phyloP scores from a whole-genome alignment of 2,329 filamentous ascomycete species.

The Pseudogymnoascus sp. region DNA sequence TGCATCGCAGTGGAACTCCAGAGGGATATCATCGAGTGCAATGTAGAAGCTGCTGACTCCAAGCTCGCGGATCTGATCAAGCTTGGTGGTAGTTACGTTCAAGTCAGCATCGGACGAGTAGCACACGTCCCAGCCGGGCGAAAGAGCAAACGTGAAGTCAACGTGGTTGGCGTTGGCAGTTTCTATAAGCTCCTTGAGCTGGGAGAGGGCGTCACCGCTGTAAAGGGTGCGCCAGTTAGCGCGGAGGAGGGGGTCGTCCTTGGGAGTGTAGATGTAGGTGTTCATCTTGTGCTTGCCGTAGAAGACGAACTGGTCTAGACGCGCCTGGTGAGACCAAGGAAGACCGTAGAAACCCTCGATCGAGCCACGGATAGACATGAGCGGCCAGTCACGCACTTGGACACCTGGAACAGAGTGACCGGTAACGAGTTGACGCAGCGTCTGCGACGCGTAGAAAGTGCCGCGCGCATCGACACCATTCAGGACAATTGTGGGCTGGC shows the following conservation, averaged over 20 bases:
- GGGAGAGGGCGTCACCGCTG: constrained; percentile 12
- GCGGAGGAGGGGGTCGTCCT: constrained; percentile 21
- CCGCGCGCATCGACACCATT: constrained; percentile 20
- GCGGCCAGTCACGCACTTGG: constrained; percentile 22
- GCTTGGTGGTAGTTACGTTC: constrained; percentile 18
- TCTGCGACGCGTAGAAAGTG: constrained; percentile 20
- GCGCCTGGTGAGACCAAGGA: constrained; percentile 22
- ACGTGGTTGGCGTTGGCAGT: constrained; percentile 20
- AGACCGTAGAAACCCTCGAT: constrained; percentile 24
- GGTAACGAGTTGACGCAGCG: neutral
- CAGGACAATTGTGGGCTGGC: constrained; percentile 18
- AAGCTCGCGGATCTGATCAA: constrained; percentile 19
- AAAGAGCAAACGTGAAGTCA: constrained; percentile 22
- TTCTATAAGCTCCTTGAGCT: constrained; percentile 18
- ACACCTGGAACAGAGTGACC: constrained; percentile 11
- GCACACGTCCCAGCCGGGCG: constrained; percentile 18
- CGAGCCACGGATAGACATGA: constrained; percentile 23
- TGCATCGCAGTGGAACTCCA: constrained; percentile 19
- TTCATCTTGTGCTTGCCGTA: constrained; percentile 24
- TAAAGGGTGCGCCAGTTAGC: neutral
- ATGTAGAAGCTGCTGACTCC: constrained; percentile 21
- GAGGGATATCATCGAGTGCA: constrained; percentile 20
- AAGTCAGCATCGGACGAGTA: constrained; percentile 21
- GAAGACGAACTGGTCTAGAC: constrained; percentile 21
- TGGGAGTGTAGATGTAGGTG: constrained; percentile 23